Base-by-base conservation (phyloP, 2,329 filamentous ascomycete species). In the Chrysoporthe puriensis region DNA sequence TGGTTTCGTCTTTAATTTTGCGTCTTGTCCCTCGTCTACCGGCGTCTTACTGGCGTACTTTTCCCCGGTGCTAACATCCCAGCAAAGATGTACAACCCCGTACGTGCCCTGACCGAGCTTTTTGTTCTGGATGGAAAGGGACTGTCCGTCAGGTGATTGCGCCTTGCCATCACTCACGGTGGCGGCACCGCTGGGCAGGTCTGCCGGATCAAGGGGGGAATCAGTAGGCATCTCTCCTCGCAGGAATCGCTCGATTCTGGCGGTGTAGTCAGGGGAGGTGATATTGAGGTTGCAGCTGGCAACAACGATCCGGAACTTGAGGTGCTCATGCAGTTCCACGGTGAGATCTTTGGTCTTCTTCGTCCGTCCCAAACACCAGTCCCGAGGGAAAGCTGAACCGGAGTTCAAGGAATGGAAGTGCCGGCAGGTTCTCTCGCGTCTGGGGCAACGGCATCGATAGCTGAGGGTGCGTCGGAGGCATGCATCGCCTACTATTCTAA, bases 21-120 rank as follows among this genome's bases (percentile, higher is more conserved):
- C 26, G 26, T 43, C 26, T 3, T 26, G 6, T 54, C 44, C 4
- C 34, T n/a, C 4, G 32, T 40, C 40, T n/a, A 26, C 14, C 11
- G 46, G 60, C 60, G 6, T 21, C 32, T 60, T 60, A 26, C 18
- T 1, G 57, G 57, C 57, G 26, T 14, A 43, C 6, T 32, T n/a
- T 6, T 63, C 34, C 9, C 61, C 61, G 6, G 61, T 63, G 18
- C 61, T 63, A 21, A 42, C 32, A 21, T 21, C 14, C 36, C 42
- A 60, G 34, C 13, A 1, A 6, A 9, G 57, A 21, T 6, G 11
- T 13, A 60, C 42, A 32, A 44, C 9, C 13, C 57, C n/a, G 26
- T 44, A 60, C 18, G n/a, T n/a, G 36, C 57, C 57, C 18, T 44
- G 3, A 5, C 40, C 57, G 26, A 44, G 1, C 7, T 1, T 5